Evolutionary conservation across 108 stramenopile species (phyloP).

Genomic region (Cylindrotheca closterium): DNA sequence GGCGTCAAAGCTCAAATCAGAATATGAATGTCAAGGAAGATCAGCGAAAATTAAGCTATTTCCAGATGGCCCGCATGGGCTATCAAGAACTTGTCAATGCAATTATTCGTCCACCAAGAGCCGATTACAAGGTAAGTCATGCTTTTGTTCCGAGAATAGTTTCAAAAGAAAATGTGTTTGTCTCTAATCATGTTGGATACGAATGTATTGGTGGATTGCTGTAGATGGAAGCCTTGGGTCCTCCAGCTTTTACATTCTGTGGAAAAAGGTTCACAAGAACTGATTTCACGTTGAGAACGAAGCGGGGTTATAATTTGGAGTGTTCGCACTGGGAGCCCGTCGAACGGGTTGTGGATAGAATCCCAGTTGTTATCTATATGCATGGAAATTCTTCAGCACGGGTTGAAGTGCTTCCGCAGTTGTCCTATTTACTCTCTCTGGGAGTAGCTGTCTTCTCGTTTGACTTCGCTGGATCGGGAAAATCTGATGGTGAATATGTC

Average conservation of each 20-base stretch:
- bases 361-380: constrained; percentile 90
- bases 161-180: neutral
- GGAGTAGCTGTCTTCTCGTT: constrained; percentile 96
- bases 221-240: constrained; percentile 81
- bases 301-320: constrained; percentile 81
- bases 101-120: constrained; percentile 97
- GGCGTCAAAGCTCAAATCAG: constrained; percentile 33
- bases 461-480: constrained; percentile 98
- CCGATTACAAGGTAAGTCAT: constrained; percentile 76
- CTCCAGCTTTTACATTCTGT: constrained; percentile 83
- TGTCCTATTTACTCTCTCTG: constrained; percentile 85
- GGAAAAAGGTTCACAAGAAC: constrained; percentile 89
- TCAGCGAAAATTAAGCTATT: constrained; percentile 53
- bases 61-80: constrained; percentile 83
- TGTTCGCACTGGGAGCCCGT: constrained; percentile 98
- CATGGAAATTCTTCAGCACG: constrained; percentile 92
- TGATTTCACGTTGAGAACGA: constrained; percentile 91
- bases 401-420: constrained; percentile 86
- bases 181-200: too few species aligned
- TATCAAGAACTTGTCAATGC: constrained; percentile 96
- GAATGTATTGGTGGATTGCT: neutral
- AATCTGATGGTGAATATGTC: constrained; percentile 95
- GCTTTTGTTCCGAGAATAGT: too few species aligned
- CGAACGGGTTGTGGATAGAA: constrained; percentile 72
- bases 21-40: constrained; percentile 8